Percentiles rank a stretch among this genome's conserved stretches.
phyloP scores from a whole-genome alignment of 2,329 filamentous ascomycete species.

The Epichloe sp. region DNA sequence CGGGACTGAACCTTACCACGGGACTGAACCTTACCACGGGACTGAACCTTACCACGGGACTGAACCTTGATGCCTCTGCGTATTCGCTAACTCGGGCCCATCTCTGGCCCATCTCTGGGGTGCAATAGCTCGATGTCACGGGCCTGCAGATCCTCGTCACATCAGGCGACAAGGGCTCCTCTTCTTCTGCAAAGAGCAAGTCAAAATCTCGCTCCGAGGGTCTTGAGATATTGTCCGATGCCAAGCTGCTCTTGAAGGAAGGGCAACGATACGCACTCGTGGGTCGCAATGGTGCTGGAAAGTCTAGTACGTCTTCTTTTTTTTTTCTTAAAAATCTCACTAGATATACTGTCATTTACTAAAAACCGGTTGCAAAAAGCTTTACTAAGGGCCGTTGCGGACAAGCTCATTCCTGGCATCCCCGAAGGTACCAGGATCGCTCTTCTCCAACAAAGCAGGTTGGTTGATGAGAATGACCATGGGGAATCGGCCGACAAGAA shows the following conservation, averaged over 20 bases:
- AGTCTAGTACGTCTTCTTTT: conserved; percentile 47
- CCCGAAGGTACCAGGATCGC: conserved; percentile 51
- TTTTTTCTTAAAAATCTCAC: background rate
- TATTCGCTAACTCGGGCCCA: background rate
- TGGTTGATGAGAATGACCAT: conserved; percentile 20
- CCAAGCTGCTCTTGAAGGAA: conserved; percentile 57
- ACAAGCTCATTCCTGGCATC: conserved; percentile 67
- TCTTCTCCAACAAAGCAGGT: conserved; percentile 54
- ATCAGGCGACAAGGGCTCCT: conserved; percentile 21
- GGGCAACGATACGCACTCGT: conserved; percentile 65
- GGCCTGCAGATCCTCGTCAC: conserved; percentile 58
- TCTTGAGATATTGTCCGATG: conserved; percentile 57
- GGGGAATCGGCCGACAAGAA: background rate
- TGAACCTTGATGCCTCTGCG: background rate
- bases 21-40: no score
- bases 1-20: no score
- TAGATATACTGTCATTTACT: no score
- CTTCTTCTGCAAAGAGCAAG: conserved; percentile 37
- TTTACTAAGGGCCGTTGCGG: conserved; percentile 59
- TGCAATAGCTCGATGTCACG: conserved; percentile 50
- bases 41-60: no score
- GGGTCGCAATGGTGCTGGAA: conserved; percentile 71
- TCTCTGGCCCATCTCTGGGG: background rate
- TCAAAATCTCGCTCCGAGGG: conserved; percentile 30
- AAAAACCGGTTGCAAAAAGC: conserved; percentile 29